Evolutionary conservation across 306 rosid genomes (phyloP), one percentile per base, ranked within the genome.

Genomic region (Inga oerstediana): DNA sequence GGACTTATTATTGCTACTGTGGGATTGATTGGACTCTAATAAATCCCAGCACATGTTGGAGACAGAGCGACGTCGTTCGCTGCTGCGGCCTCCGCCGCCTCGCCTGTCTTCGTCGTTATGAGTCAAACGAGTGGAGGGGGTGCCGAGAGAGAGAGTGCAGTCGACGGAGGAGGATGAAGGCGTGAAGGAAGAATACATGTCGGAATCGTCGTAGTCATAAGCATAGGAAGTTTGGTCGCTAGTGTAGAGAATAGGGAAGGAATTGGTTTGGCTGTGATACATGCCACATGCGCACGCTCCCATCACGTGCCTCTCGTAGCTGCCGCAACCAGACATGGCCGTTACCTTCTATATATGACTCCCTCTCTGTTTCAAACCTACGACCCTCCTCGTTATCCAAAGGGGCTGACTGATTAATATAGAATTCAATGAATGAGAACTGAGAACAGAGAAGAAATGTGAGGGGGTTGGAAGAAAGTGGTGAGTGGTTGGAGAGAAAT

Each of bases 101-200:
- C 78, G 91, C n/a, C 77, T 80, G 22, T 79, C 89, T 37, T 86
- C 85, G 20, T 83, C 85, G 30, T 83, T 84, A 12, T 86, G 84
- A 16, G 89, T 86, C 11, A 87, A 85, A 51, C 98, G 93, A 0
- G 99, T 92, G 51, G 99, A 96, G 0, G 99, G 98, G 4, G 98
- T 96, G 0, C 97, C 99, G 1, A 96, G 91, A 11, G 99, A 96
- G 56, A 96, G 98, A 4, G 99, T 96, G 75, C 99, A 96, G 75
- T 96, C 99, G 3, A 96, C 99, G 7, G 97, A 86, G 41, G 97
- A 83, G 0, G 92, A 81, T 22, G 91, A 81, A 27, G 92, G 85
- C 9, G 88, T 66, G 85, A 75, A 90, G 45, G 89, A 77, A 32
- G 71, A 77, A 65, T 88, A 89, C 52, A 83, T 10, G 14, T 86